phyloP scores from a whole-genome alignment of 495 filamentous ascomycete genomes.

The Hyphodiscus hymeniophilus region DNA sequence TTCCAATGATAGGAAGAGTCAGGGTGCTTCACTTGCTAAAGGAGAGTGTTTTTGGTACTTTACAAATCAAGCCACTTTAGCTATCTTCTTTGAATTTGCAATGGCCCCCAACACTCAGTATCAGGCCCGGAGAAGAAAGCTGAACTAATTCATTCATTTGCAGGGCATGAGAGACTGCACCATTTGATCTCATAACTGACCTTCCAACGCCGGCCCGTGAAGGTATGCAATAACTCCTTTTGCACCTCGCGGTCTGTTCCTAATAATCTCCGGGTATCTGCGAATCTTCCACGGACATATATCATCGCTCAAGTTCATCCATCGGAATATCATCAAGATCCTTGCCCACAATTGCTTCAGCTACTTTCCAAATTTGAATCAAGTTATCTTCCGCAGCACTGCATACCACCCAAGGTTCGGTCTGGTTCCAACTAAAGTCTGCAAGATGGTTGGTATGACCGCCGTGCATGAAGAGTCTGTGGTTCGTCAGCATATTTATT shows the following conservation, averaged over 20 bases:
- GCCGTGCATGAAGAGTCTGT: conserved; percentile 93
- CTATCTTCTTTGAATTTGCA: too few species aligned
- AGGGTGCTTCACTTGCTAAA: too few species aligned
- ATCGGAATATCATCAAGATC: conserved; percentile 70
- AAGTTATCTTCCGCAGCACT: conserved; percentile 96
- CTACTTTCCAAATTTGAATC: conserved; percentile 94
- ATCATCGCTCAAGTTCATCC: conserved; percentile 60
- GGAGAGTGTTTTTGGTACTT: too few species aligned
- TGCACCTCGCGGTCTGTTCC: not conserved
- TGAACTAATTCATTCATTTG: not conserved
- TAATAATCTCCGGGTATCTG: conserved; percentile 7
- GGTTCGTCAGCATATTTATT: conserved; percentile 19
- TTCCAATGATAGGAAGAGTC: too few species aligned
- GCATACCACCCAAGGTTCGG: conserved; percentile 90
- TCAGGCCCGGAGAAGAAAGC: too few species aligned
- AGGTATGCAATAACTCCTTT: conserved; percentile 12
- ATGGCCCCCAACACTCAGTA: too few species aligned
- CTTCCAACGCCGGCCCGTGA: not conserved
- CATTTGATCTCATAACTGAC: not conserved
- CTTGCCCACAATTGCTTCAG: conserved; percentile 77
- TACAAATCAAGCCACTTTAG: too few species aligned
- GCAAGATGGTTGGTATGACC: conserved; percentile 94
- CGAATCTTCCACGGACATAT: not conserved
- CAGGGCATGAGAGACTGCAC: too few species aligned
- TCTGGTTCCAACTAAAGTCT: conserved; percentile 96